Percentiles rank a stretch among this genome's conserved stretches.
Conservation (phyloP, 1,139 yeast genomes). For the Lizanozyma gosingica region DNA sequence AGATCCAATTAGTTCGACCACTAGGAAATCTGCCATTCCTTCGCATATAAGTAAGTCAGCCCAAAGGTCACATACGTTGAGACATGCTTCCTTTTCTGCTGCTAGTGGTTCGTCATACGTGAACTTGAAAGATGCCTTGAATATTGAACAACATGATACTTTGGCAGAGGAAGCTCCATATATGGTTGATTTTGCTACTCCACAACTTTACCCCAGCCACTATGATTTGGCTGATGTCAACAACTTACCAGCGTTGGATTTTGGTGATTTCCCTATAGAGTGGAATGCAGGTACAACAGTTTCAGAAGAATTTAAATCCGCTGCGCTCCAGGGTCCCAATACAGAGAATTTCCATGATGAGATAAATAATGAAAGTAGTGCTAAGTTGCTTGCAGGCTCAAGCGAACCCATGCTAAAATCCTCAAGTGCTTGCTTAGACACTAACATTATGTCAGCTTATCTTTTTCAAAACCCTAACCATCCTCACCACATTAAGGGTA, state of each 20-base stretch:
- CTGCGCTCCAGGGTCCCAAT: slow-evolving; percentile 23
- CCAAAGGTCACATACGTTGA: slow-evolving; percentile 1
- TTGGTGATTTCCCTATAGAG: slow-evolving; percentile 1
- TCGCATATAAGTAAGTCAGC: neutral
- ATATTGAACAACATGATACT: slow-evolving; percentile 19
- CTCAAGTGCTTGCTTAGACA: slow-evolving; percentile 5
- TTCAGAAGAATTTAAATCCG: slow-evolving; percentile 19
- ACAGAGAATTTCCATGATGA: slow-evolving; percentile 4
- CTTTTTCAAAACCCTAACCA: slow-evolving; percentile 27
- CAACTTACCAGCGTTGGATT: neutral
- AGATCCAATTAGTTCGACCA: neutral
- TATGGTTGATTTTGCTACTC: slow-evolving; percentile 74
- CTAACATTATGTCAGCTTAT: slow-evolving; percentile 13
- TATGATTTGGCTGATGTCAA: slow-evolving; percentile 9
- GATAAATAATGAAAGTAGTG: neutral
- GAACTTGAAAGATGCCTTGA: slow-evolving; percentile 35
- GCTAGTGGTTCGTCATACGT: slow-evolving; percentile 66
- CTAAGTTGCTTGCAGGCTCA: too few relatives aligned
- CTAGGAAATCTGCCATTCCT: neutral
- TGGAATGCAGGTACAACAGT: neutral
- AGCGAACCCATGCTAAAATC: neutral
- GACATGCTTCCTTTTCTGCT: slow-evolving; percentile 82
- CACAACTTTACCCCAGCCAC: slow-evolving; percentile 42
- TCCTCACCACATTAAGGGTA: slow-evolving; percentile 28
- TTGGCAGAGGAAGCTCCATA: slow-evolving; percentile 36